Evolutionary conservation across 768 basidiomycete species (phyloP).

Genomic region (Termitomyces sp.): DNA sequence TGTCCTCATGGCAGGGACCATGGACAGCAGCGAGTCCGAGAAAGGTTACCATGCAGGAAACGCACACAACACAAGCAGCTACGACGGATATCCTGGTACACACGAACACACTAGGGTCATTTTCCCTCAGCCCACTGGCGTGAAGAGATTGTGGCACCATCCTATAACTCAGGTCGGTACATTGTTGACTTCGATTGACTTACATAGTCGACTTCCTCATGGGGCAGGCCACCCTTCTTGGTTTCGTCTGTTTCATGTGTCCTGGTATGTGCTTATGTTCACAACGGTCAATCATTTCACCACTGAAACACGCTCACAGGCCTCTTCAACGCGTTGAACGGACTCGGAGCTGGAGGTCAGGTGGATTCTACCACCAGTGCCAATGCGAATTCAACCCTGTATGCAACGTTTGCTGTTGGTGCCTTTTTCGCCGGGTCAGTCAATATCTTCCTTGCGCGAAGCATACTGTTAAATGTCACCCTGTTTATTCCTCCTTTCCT

Average conservation of each 20-base stretch:
- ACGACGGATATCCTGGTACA: conserved; percentile 13
- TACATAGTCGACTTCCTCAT: background rate
- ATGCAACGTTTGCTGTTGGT: conserved; percentile 53
- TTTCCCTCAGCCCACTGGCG: conserved; percentile 28
- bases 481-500: background rate
- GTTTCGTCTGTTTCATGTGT: conserved; percentile 52
- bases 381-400: conserved; percentile 53
- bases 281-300: background rate
- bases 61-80: conserved; percentile 16
- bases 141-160: conserved; percentile 46
- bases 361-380: conserved; percentile 46
- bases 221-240: conserved; percentile 39
- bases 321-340: conserved; percentile 58
- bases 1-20: conserved; percentile 3
- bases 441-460: background rate
- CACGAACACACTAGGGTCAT: conserved; percentile 11
- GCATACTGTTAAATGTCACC: background rate
- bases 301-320: conserved; percentile 29
- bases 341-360: conserved; percentile 60
- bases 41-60: conserved; percentile 13
- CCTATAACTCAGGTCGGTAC: conserved; percentile 41
- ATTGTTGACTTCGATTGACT: background rate
- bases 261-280: conserved; percentile 28
- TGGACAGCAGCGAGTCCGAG: conserved; percentile 10
- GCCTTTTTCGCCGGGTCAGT: conserved; percentile 67